A percentile compares a stretch with the other conserved stretches of the same genome.
Evolutionary conservation across 1,284 basidiomycete species (phyloP).

Genomic region (Apiotrichum akiyoshidainum): DNA sequence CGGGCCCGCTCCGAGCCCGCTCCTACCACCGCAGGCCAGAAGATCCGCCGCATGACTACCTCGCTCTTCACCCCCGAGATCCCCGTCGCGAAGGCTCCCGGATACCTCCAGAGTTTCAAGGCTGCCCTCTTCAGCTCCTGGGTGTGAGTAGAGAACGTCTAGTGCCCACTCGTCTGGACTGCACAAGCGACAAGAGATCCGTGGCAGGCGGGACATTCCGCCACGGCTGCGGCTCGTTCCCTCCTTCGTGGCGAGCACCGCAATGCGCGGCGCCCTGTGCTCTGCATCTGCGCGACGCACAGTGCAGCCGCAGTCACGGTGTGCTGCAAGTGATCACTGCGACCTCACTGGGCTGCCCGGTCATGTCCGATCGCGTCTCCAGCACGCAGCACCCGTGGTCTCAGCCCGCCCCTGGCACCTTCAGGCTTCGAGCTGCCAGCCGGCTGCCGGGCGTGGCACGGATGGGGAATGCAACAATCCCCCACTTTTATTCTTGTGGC

Average conservation of each 20-base stretch:
- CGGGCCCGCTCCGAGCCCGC: background rate
- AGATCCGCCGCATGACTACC: slow-evolving; percentile 41
- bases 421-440: no score
- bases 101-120: slow-evolving; percentile 35
- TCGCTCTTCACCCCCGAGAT: slow-evolving; percentile 47
- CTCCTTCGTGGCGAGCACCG: no score
- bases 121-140: slow-evolving; percentile 48
- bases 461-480: background rate
- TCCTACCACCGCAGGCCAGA: background rate
- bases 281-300: no score
- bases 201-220: no score
- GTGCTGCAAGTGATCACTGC: no score
- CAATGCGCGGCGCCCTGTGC: no score
- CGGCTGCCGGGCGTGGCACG: background rate
- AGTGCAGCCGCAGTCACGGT: no score
- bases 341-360: no score
- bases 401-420: no score
- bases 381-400: no score
- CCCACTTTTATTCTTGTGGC: background rate
- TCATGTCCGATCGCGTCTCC: no score
- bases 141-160: slow-evolving; percentile 37
- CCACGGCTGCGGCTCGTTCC: background rate
- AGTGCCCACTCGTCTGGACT: background rate
- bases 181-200: background rate
- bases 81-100: slow-evolving; percentile 49